These are phyloP conservation scores for Pterocarpus macrocarpus DNA, from an alignment of 306 rosid species.

Conservation along the genomic window DNA sequence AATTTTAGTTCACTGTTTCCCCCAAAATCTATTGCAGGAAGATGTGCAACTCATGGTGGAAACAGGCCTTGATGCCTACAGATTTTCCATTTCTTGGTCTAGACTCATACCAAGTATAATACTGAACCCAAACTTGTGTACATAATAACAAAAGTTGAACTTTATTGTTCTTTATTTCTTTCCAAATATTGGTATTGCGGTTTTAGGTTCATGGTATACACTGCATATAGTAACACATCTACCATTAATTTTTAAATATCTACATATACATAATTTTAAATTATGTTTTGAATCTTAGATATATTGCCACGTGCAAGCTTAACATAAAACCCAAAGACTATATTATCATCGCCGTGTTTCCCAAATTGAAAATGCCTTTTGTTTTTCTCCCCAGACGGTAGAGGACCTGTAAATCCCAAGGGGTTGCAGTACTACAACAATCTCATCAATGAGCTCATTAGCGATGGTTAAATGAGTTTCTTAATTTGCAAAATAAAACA, in stretches of 20 bases:
- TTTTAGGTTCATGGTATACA: too few relatives aligned
- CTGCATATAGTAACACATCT: too few relatives aligned
- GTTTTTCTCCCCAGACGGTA: constrained; percentile 60
- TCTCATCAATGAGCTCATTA: constrained; percentile 68
- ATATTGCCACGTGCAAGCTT: too few relatives aligned
- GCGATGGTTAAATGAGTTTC: constrained; percentile 56
- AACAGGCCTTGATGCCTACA: constrained; percentile 65
- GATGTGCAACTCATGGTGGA: constrained; percentile 60
- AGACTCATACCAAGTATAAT: background rate
- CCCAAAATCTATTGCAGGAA: background rate
- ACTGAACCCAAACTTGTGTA: background rate
- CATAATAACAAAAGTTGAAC: background rate
- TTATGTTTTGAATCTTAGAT: too few relatives aligned
- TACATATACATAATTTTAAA: too few relatives aligned
- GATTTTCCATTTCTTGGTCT: constrained; percentile 63
- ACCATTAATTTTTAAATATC: too few relatives aligned
- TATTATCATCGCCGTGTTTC: too few relatives aligned
- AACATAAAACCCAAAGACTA: too few relatives aligned
- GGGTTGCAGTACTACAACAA: constrained; percentile 81
- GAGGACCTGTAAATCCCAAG: constrained; percentile 75
- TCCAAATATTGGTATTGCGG: background rate
- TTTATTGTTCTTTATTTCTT: constrained; percentile 1
- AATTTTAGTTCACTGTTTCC: background rate
- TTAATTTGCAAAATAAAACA: constrained; percentile 13
- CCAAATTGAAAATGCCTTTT: background rate